Base-by-base conservation (phyloP, 306 rosid species). In the peach (Prunus persica) region DNA sequence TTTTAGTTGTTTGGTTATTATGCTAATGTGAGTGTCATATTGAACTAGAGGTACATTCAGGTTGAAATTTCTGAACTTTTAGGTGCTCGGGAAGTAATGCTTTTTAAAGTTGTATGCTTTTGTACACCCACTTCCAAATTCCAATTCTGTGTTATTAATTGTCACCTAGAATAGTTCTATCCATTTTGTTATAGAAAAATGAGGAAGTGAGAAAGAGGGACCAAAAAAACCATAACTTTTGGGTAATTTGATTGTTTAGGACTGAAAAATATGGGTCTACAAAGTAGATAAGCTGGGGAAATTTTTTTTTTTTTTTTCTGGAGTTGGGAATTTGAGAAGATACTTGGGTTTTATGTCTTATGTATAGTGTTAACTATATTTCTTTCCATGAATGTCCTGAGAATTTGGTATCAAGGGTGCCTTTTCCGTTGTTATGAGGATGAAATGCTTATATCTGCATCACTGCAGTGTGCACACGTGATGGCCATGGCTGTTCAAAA, bases 401-500 rank as follows among this genome's bases (percentile, higher is more conserved):
- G 11, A 57, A 13, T 73, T 15, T 58, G 67, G 41, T 58, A 22
- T 25, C 8, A 1, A 16, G 8, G 27, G 56, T 6, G 19, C 4
- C 28, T 46, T 16, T 22, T n/a, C 41, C 1, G 68, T 47, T 65
- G 24, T 62, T 67, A 58, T 65, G 71, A 71, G 74, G 72, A 62
- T 69, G 82, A 69, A 82, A 25, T 71, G 62, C 4, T 67, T 60
- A 18, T 58, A 52, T 47, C 32, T 75, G 77, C 73, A 14, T 51
- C 32, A 55, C n/a, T 81, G 70, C 78, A 92, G 99, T 92, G 97
- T 83, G 99, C 97, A 3, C 99, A 95, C 86, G 99, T 95, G 77
- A 95, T 95, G 99, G 99, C 99, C 65, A 95, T 95, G 99, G 99
- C 98, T 13, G 99, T 95, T 84, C 98, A 95, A 82, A 92, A 91